Evolutionary conservation across 345 rosid species (phyloP).

Genomic region (Sapria himalayana): DNA sequence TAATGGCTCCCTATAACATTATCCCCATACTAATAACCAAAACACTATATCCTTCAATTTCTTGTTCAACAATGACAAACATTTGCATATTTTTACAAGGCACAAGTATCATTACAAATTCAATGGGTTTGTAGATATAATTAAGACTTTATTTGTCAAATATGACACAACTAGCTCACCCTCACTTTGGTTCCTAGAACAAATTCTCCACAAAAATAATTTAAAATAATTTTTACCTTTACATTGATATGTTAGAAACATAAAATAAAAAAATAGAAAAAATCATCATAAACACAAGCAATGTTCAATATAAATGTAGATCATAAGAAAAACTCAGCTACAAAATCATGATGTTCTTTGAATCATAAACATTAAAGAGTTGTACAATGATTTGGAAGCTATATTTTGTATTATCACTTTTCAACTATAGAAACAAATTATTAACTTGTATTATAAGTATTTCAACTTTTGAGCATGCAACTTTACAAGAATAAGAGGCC

Average conservation of each 20-base stretch:
- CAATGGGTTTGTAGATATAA: too few species aligned
- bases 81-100: too few species aligned
- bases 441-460: too few species aligned
- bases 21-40: slow-evolving; percentile 88
- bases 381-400: slow-evolving; percentile 97
- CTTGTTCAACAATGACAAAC: too few species aligned
- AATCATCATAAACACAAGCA: slow-evolving; percentile 10
- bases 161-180: slow-evolving; percentile 74
- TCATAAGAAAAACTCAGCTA: background rate
- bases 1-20: slow-evolving; percentile 23
- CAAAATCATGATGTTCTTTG: slow-evolving; percentile 53
- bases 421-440: too few species aligned
- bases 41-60: slow-evolving; percentile 86
- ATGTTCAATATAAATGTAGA: background rate
- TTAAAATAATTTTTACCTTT: slow-evolving; percentile 75
- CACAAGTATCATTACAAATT: slow-evolving; percentile 71
- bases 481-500: too few species aligned
- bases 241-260: slow-evolving; percentile 44
- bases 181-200: slow-evolving; percentile 64
- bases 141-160: slow-evolving; percentile 91
- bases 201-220: slow-evolving; percentile 69
- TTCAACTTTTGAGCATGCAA: too few species aligned
- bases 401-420: slow-evolving; percentile 67
- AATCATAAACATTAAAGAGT: slow-evolving; percentile 95
- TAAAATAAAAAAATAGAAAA: background rate